These are phyloP conservation scores for Cyberlindnera nakhonratchasimensis DNA, from an alignment of 805 yeast genomes.

Conservation along the genomic window DNA sequence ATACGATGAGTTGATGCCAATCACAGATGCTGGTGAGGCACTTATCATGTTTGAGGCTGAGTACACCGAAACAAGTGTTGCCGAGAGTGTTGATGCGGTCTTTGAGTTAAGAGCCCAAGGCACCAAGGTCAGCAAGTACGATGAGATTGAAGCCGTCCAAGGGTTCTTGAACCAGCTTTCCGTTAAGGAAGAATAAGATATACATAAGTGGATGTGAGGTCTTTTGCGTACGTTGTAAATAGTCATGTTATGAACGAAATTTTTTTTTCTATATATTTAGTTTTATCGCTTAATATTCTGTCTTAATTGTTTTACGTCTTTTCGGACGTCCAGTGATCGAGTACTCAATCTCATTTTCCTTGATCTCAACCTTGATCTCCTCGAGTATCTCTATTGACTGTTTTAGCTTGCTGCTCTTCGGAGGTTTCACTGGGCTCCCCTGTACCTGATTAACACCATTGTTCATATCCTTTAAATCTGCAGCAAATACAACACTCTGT, in stretches of 20 bases:
- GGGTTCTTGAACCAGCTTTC: slow-evolving; percentile 24
- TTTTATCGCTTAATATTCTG: not conserved
- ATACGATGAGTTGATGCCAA: slow-evolving; percentile 26
- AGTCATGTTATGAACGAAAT: slow-evolving; percentile 2
- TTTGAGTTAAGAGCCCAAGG: slow-evolving; percentile 43
- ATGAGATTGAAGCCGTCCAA: slow-evolving; percentile 35
- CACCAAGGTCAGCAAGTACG: slow-evolving; percentile 30
- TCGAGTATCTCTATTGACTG: slow-evolving; percentile 5
- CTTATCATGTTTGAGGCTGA: slow-evolving; percentile 46
- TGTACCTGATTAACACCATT: slow-evolving; percentile 52
- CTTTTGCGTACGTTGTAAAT: slow-evolving; percentile 4
- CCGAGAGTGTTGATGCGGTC: slow-evolving; percentile 40
- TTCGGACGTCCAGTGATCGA: slow-evolving; percentile 29
- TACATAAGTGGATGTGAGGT: not conserved
- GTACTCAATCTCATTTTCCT: slow-evolving; percentile 25
- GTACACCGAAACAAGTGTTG: slow-evolving; percentile 37
- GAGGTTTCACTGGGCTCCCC: slow-evolving; percentile 2
- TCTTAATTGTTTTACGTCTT: slow-evolving; percentile 22
- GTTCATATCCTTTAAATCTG: slow-evolving; percentile 69
- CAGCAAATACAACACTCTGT: slow-evolving; percentile 87
- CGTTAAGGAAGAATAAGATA: slow-evolving; percentile 4
- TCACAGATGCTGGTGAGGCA: slow-evolving; percentile 40
- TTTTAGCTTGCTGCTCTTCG: slow-evolving; percentile 20
- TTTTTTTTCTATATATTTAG: not conserved
- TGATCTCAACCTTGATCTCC: slow-evolving; percentile 7